Evolutionary conservation across 306 rosid species (phyloP), one percentile per base, ranked within the genome.

Genomic region (Castanospermum australe): DNA sequence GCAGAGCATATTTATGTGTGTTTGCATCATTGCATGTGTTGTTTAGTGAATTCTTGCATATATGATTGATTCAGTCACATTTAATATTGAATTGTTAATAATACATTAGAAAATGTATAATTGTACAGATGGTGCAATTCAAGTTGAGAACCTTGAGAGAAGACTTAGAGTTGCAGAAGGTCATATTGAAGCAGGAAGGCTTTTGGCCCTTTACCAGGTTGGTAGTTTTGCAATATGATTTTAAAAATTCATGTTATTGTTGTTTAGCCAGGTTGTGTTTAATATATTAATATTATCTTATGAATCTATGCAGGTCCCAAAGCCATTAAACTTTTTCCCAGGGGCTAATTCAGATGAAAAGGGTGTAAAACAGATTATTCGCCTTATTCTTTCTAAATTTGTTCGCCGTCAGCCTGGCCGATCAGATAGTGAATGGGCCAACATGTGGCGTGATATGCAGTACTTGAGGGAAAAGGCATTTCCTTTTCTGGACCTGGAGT

Each of bases 391-490:
- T 63, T 95, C 99, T 62, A 95, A 95, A 72, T 95, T 91, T 83
- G 82, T 87, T 72, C 98, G 99, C 71, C 98, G 88, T 83, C 98
- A 93, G 79, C 95, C 96, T 77, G 86, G 92, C 52, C 94, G 89
- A 50, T 88, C 97, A 35, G 99, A 95, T 81, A 93, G 85, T 87
- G 99, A 95, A 80, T 95, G 99, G 99, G 96, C 99, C 72, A 90
- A 77, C 86, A 87, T 95, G 97, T 95, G 99, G 99, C 97, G 91
- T 76, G 99, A 95, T 82, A 90, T 95, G 97, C 94, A 77, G 82
- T 90, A 87, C 82, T 82, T 91, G 77, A 90, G 93, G 89, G 99
- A 95, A 64, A 95, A 90, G 78, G 91, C 96, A 73, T 95, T 95
- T 83, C 91, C 93, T 77, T 91, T 95, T 86, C 88, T 95, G 79